These are phyloP conservation scores for Russula olivacea DNA, from an alignment of 768 basidiomycete species.

Conservation along the genomic window DNA sequence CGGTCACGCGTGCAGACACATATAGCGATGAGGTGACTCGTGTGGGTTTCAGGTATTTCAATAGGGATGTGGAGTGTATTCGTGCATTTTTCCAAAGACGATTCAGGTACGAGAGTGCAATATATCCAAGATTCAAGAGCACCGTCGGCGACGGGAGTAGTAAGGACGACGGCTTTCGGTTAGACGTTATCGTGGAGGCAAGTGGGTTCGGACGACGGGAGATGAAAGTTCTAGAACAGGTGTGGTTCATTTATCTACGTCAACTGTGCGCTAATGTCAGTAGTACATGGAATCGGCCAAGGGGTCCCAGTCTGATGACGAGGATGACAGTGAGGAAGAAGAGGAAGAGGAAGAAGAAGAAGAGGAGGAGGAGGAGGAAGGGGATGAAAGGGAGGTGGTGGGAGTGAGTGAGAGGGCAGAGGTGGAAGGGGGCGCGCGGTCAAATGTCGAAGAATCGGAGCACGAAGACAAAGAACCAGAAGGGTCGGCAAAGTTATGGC, in stretches of 20 bases:
- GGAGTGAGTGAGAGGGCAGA: background rate
- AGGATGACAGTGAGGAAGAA: slow-evolving; percentile 31
- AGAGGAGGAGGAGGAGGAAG: slow-evolving; percentile 20
- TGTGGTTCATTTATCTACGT: slow-evolving; percentile 33
- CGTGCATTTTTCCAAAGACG: slow-evolving; percentile 85
- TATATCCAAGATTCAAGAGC: slow-evolving; percentile 83
- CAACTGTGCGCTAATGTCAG: slow-evolving; percentile 11
- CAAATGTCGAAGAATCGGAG: slow-evolving; percentile 4
- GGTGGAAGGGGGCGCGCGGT: background rate
- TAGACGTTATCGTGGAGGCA: slow-evolving; percentile 90
- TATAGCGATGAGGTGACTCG: slow-evolving; percentile 1
- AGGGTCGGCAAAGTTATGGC: background rate
- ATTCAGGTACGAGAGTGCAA: slow-evolving; percentile 85
- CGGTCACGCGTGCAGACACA: background rate
- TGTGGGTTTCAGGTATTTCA: slow-evolving; percentile 78
- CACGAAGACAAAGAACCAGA: background rate
- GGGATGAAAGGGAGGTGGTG: slow-evolving; percentile 19
- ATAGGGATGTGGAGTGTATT: slow-evolving; percentile 96
- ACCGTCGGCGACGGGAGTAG: slow-evolving; percentile 45
- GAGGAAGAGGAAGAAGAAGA: slow-evolving; percentile 27
- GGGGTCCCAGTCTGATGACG: slow-evolving; percentile 29
- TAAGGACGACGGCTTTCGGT: slow-evolving; percentile 46
- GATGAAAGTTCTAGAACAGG: slow-evolving; percentile 78
- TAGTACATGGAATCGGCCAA: slow-evolving; percentile 28
- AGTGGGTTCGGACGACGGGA: slow-evolving; percentile 88